phyloP scores from a whole-genome alignment of 805 yeast species.

The Lachancea fermentati region DNA sequence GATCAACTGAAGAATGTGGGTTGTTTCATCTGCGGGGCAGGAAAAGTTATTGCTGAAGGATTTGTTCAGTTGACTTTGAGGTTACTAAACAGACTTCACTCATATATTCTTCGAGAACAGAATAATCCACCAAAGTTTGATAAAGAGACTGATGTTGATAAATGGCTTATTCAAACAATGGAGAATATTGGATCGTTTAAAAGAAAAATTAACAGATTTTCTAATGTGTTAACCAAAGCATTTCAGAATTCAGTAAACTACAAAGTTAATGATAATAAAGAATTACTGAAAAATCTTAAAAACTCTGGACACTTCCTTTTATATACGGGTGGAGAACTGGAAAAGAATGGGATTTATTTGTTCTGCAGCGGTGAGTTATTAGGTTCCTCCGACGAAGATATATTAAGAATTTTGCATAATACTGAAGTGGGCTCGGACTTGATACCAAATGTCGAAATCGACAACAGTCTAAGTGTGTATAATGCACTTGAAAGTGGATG shows the following conservation, averaged over 20 bases:
- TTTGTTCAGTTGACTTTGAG: conserved; percentile 61
- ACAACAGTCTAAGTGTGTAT: conserved; percentile 24
- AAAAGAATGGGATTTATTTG: conserved; percentile 70
- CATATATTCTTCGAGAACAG: conserved; percentile 68
- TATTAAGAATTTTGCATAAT: conserved; percentile 41
- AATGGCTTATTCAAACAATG: conserved; percentile 64
- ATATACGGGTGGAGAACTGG: conserved; percentile 61
- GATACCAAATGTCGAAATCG: conserved; percentile 28
- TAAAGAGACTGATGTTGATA: conserved; percentile 37
- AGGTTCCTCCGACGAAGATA: conserved; percentile 37
- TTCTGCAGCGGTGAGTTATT: conserved; percentile 56
- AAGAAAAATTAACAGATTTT: conserved; percentile 76
- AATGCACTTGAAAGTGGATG: conserved; percentile 21
- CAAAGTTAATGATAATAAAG: conserved; percentile 45
- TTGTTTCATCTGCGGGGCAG: conserved; percentile 71
- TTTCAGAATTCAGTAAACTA: conserved; percentile 70
- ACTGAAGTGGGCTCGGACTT: conserved; percentile 49
- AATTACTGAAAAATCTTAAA: conserved; percentile 52
- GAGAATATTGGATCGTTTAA: conserved; percentile 72
- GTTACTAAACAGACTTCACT: conserved; percentile 59
- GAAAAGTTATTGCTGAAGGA: conserved; percentile 73
- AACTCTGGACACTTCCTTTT: conserved; percentile 70
- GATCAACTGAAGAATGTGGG: conserved; percentile 71
- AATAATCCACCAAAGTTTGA: conserved; percentile 50
- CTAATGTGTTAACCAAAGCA: conserved; percentile 56